phyloP scores from a whole-genome alignment of 345 rosid species.

The Garcia nutans region DNA sequence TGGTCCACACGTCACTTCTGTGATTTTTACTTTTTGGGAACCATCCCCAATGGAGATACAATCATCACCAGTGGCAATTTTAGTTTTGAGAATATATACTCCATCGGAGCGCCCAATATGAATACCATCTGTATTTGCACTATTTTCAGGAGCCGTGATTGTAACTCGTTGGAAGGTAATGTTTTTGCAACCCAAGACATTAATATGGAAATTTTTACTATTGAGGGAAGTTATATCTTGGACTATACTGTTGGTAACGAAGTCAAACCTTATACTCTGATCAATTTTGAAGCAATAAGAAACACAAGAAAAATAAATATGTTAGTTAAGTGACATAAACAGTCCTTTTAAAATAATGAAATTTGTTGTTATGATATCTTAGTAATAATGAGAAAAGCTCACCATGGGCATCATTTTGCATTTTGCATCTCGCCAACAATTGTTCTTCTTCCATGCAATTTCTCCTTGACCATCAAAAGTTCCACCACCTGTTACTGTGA shows the following conservation, averaged over 20 bases:
- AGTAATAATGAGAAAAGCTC: too few species aligned
- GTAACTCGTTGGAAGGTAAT: neutral
- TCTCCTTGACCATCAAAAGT: conserved; percentile 1
- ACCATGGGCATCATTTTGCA: neutral
- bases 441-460: neutral
- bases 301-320: too few species aligned
- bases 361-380: too few species aligned
- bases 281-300: neutral
- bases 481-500: neutral
- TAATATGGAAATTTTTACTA: neutral
- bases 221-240: neutral
- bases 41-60: neutral
- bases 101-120: neutral
- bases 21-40: too few species aligned
- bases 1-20: neutral
- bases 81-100: neutral
- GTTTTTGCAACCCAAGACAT: neutral
- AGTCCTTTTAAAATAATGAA: too few species aligned
- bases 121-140: neutral
- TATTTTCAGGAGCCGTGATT: neutral
- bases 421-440: neutral
- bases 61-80: neutral
- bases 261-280: neutral
- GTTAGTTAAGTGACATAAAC: too few species aligned
- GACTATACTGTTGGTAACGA: neutral